Evolutionary conservation across 2,329 filamentous ascomycete genomes (phyloP).

Genomic region (Trichoderma pleuroti): DNA sequence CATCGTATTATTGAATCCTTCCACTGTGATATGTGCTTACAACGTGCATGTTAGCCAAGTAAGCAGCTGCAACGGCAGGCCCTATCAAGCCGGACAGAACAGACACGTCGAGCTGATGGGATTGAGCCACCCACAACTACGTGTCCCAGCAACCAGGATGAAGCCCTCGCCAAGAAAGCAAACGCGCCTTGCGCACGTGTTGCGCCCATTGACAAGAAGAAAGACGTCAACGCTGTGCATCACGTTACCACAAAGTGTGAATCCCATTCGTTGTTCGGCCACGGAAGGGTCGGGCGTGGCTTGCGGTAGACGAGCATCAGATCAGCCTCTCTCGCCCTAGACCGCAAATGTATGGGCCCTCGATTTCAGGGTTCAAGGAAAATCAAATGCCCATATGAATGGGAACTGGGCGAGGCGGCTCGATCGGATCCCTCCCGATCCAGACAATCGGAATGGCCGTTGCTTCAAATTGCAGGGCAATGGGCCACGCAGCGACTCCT

Average conservation of each 20-base stretch:
- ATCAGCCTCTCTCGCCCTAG: neutral
- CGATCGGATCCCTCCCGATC: slow-evolving; percentile 8
- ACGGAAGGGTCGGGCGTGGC: slow-evolving; percentile 15
- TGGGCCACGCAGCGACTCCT: neutral
- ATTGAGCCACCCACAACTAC: neutral
- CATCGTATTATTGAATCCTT: neutral
- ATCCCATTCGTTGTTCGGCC: neutral
- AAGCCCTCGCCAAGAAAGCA: neutral
- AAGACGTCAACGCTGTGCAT: neutral
- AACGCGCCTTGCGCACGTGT: slow-evolving; percentile 2
- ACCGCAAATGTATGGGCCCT: neutral
- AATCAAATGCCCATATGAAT: neutral
- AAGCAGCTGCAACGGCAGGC: neutral
- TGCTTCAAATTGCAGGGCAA: neutral
- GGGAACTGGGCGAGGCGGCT: neutral
- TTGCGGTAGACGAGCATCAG: slow-evolving; percentile 10
- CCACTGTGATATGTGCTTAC: neutral
- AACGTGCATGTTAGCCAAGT: neutral
- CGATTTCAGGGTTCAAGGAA: slow-evolving; percentile 4
- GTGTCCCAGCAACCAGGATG: neutral
- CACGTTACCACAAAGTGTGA: slow-evolving; percentile 3
- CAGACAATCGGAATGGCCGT: slow-evolving; percentile 7
- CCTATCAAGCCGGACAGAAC: neutral
- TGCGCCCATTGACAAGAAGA: neutral
- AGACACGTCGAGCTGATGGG: neutral